Base-by-base conservation (phyloP, 1,284 basidiomycete species). In the Mycena citricolor region DNA sequence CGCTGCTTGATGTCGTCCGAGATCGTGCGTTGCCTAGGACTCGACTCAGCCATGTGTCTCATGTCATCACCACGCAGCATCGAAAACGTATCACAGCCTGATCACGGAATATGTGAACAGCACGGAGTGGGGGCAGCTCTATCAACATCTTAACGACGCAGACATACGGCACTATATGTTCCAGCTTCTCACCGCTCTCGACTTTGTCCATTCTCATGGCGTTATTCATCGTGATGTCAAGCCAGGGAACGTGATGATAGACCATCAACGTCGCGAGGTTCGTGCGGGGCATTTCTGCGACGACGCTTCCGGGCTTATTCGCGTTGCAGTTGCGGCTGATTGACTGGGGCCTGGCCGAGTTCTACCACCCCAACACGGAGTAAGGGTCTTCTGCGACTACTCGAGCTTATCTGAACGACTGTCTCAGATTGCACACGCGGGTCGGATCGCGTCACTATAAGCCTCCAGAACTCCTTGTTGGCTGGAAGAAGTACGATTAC, bases 311-410 rank as follows among this genome's bases (percentile, higher is more conserved):
- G 3, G 3, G 19, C 24, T 38, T 13, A 10, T 31, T 8, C 19
- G n/a, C 10, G 24, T 26, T 13, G 11, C 56, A 88, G 82, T 69
- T 93, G 34, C 80, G 90, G 14, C 67, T 94, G 44, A 94, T 94
- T 57, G 91, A 94, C 68, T 94, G 91, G 91, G 91, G 91, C 43
- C 70, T 94, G 22, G 91, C 91, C 36, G 91, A 94, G 63, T 94
- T 94, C 67, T 94, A 94, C 63, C 90, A 91, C 58, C 89, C 90
- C 4, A 79, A 81, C 42, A 88, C 84, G 28, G 83, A 91, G 51
- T 91, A 93, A 75, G 98, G n/a, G n/a, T n/a, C n/a, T n/a, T n/a
- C n/a, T n/a, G n/a, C n/a, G n/a, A n/a, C n/a, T n/a, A n/a, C n/a
- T n/a, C n/a, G n/a, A n/a, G n/a, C n/a, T n/a, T n/a, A n/a, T n/a